Percentiles rank a stretch among this genome's conserved stretches.
Evolutionary conservation across 371 early-diverging fungal species (phyloP).

Genomic region (Mucor saturninus): DNA sequence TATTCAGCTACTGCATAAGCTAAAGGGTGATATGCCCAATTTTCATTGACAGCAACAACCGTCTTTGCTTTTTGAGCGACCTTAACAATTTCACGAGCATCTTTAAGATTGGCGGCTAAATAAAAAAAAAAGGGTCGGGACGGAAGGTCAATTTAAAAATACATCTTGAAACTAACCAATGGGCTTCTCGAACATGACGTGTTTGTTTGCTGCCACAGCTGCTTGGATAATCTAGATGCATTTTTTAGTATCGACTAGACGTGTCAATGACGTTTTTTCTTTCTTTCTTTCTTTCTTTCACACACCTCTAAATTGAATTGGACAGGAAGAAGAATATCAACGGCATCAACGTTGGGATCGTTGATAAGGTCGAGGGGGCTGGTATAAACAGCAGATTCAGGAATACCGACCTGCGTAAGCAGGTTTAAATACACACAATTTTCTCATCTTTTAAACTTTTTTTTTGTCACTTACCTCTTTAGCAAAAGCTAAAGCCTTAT

Average conservation of each 20-base stretch:
- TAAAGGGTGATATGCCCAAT: constrained; percentile 51
- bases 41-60: constrained; percentile 52
- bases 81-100: constrained; percentile 48
- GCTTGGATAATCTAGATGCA: constrained; percentile 41
- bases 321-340: constrained; percentile 46
- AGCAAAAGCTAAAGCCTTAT: constrained; percentile 55
- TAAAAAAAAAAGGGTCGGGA: background rate
- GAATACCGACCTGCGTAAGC: constrained; percentile 45
- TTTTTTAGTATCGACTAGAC: background rate
- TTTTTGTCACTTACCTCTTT: constrained; percentile 35
- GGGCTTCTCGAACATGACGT: constrained; percentile 56
- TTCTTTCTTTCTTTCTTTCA: background rate
- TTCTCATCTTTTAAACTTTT: background rate
- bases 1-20: constrained; percentile 40
- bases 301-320: constrained; percentile 51
- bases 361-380: constrained; percentile 43
- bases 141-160: background rate
- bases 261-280: background rate
- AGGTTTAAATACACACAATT: background rate
- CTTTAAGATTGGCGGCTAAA: constrained; percentile 46
- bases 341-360: constrained; percentile 47
- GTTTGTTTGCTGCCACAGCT: constrained; percentile 49
- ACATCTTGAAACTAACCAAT: constrained; percentile 36
- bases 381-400: constrained; percentile 46
- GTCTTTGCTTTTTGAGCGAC: constrained; percentile 38